A percentile compares a stretch with the other conserved stretches of the same genome.
phyloP scores from a whole-genome alignment of 176 grass and related monocot species.

The Secale cereale region DNA sequence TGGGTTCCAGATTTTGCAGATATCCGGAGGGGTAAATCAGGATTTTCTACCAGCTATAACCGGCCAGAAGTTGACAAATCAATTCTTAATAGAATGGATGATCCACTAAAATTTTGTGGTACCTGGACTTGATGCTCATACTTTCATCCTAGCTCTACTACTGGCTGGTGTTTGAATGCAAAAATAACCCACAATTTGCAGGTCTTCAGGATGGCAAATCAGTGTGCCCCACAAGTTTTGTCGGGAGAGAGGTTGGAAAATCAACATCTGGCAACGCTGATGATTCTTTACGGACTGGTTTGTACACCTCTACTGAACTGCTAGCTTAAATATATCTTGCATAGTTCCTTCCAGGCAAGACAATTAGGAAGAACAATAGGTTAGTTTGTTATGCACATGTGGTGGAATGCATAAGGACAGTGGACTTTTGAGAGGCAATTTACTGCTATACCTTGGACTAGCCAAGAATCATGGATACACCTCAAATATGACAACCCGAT shows the following conservation, averaged over 20 bases:
- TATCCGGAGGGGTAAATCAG: constrained; percentile 9
- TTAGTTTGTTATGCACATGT: background rate
- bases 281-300: constrained; percentile 43
- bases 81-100: background rate
- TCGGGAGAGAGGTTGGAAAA: constrained; percentile 26
- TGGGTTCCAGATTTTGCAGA: constrained; percentile 30
- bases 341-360: background rate
- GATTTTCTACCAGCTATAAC: background rate
- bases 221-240: constrained; percentile 10
- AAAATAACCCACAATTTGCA: background rate
- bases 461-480: constrained; percentile 13
- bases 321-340: constrained; percentile 6
- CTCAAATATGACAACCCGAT: background rate
- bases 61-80: constrained; percentile 16
- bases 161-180: constrained; percentile 7
- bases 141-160: background rate
- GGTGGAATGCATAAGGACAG: background rate
- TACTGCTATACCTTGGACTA: background rate
- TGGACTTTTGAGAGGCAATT: background rate
- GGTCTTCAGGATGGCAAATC: constrained; percentile 32
- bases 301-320: constrained; percentile 20
- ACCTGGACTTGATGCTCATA: background rate
- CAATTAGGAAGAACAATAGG: constrained; percentile 19
- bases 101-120: constrained; percentile 29
- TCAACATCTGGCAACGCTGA: constrained; percentile 19